Evolutionary conservation across 345 rosid species (phyloP).

Genomic region (Schrenkiella parvula): DNA sequence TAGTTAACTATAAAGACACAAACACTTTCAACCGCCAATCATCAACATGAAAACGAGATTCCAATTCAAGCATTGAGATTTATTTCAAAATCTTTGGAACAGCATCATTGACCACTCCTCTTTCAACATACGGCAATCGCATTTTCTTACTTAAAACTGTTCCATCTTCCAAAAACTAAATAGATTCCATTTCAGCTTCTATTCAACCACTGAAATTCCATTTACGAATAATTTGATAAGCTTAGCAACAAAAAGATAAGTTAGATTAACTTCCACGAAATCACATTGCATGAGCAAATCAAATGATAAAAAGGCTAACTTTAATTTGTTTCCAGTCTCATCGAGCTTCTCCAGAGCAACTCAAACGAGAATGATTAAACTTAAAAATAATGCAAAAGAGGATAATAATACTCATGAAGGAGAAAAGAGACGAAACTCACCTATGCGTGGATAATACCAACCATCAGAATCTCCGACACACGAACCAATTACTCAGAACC

Average conservation of each 20-base stretch:
- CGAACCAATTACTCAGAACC: background rate
- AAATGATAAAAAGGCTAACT: background rate
- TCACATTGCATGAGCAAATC: constrained; percentile 16
- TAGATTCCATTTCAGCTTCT: background rate
- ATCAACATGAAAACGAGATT: background rate
- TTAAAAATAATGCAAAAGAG: background rate
- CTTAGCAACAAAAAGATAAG: background rate
- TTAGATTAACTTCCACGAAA: background rate
- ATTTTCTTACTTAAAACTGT: background rate
- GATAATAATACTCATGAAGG: background rate
- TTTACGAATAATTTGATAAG: background rate
- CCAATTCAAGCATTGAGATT: background rate
- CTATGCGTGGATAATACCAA: background rate
- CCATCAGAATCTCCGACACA: constrained; percentile 12
- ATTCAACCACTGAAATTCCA: background rate
- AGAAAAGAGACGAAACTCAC: constrained; percentile 10
- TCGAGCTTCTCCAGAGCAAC: background rate
- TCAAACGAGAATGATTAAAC: background rate
- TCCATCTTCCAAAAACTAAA: background rate
- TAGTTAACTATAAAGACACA: background rate
- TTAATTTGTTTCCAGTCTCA: background rate
- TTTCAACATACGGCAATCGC: background rate
- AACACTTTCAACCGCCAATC: background rate
- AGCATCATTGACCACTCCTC: background rate
- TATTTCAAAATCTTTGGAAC: background rate